Base-by-base conservation (phyloP, 495 filamentous ascomycete genomes). In the Cercophora scortea region DNA sequence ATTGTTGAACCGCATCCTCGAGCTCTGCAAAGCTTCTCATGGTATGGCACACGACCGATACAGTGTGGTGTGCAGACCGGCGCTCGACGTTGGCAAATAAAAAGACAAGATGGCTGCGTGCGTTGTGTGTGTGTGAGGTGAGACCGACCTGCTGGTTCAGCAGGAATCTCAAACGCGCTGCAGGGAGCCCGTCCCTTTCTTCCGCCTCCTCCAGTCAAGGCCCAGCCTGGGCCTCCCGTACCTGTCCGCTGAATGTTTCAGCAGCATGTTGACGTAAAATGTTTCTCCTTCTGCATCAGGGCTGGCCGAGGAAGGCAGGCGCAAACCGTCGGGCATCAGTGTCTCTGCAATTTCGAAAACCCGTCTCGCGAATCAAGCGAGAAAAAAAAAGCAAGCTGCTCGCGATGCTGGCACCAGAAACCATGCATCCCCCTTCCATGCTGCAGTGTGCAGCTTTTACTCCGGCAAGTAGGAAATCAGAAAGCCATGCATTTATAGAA, bases 241-340 rank as follows among this genome's bases (percentile, higher is more conserved):
- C 41, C 41, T 15, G 15, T 15, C 44, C 32, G 44, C 44, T 46
- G 18, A 46, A 46, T 46, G 44, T 46, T 46, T 46, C 44, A 46
- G 16, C 4, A 33, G 32, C 10, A 46, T 25, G 5, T 46, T 46
- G 44, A 46, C 44, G 44, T 46, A 32, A 33, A 33, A 46, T 46
- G 44, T 46, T 46, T 46, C 44, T 46, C 15, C 44, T 46, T 16
- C n/a, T 46, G 44, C 18, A 32, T 32, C 44, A n/a, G n/a, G n/a
- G n/a, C n/a, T 11, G 13, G 7, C 41, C 9, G 5, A 13, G 11
- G 41, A 13, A 42, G 11, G 11, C 41, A 13, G 41, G 38, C n/a
- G 8, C 38, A 2, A 2, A 7, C 8, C 25, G 25, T 25, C 25
- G 25, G 25, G 25, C 25, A 25, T 25, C 25, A 25, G n/a, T n/a